Evolutionary conservation across 495 filamentous ascomycete species (phyloP).

Genomic region (Neurospora sp.): DNA sequence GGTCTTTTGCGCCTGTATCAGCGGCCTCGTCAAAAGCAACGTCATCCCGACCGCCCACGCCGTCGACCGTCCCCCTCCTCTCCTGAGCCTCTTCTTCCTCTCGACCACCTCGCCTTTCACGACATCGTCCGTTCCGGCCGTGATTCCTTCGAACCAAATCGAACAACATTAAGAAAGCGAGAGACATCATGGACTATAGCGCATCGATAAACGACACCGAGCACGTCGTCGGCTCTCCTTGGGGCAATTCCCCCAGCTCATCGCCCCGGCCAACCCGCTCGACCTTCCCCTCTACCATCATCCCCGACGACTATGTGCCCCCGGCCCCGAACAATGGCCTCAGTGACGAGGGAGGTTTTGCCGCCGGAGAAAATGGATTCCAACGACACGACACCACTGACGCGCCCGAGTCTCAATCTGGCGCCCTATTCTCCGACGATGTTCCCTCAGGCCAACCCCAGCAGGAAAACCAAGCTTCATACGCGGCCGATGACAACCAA

Average conservation of each 20-base stretch:
- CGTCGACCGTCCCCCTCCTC: neutral
- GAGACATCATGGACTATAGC: conserved; percentile 69
- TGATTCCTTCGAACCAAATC: neutral
- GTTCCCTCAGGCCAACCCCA: conserved; percentile 1
- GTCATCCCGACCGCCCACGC: neutral
- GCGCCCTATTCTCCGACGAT: conserved; percentile 9
- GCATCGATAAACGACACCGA: conserved; percentile 65
- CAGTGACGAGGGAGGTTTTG: conserved; percentile 30
- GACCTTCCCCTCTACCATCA: conserved; percentile 37
- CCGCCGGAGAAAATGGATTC: conserved; percentile 22
- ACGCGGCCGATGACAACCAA: neutral
- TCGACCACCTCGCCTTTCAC: neutral
- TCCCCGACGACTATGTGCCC: conserved; percentile 21
- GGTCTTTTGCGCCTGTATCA: neutral
- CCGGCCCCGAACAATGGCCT: conserved; percentile 28
- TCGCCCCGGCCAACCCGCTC: conserved; percentile 57
- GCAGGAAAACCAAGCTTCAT: neutral
- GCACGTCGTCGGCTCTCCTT: conserved; percentile 63
- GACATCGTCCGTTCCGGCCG: neutral
- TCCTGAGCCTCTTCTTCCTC: neutral
- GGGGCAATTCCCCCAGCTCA: conserved; percentile 53
- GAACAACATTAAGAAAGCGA: neutral
- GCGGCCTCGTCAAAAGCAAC: neutral
- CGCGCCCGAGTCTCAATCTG: conserved; percentile 8
- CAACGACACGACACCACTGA: conserved; percentile 26